Percentiles rank a stretch among this genome's conserved stretches.
phyloP scores from a whole-genome alignment of 2,329 filamentous ascomycete genomes.

The Colletotrichum sp. region DNA sequence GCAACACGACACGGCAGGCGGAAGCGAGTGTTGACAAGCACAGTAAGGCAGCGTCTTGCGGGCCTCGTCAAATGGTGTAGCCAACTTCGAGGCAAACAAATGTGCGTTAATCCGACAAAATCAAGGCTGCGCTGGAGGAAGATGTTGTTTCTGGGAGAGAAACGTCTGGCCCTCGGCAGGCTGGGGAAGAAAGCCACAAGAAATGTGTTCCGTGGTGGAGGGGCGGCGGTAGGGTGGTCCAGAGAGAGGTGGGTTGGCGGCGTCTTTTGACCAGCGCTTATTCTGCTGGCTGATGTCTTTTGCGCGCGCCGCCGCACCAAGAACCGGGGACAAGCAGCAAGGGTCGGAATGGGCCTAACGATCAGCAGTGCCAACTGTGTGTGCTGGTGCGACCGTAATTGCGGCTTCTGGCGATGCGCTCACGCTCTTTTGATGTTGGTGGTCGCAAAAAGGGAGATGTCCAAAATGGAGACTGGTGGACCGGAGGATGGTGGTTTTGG shows the following conservation, averaged over 20 bases:
- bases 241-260: neutral
- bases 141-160: neutral
- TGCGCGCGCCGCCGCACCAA: neutral
- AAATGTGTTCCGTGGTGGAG: neutral
- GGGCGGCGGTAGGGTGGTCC: neutral
- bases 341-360: neutral
- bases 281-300: neutral
- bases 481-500: neutral
- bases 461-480: constrained; percentile 3
- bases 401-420: neutral
- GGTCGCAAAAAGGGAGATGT: neutral
- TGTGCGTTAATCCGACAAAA: neutral
- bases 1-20: neutral
- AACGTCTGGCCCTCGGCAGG: neutral
- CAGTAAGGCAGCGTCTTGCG: neutral
- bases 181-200: neutral
- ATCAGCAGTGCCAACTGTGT: neutral
- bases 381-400: neutral
- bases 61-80: neutral
- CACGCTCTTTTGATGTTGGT: neutral
- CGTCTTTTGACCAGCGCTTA: constrained; percentile 18
- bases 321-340: neutral
- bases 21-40: neutral
- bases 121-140: neutral
- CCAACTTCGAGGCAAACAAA: neutral